phyloP scores from a whole-genome alignment of 108 stramenopile genomes.

The Fragilariopsis cylindrus region DNA sequence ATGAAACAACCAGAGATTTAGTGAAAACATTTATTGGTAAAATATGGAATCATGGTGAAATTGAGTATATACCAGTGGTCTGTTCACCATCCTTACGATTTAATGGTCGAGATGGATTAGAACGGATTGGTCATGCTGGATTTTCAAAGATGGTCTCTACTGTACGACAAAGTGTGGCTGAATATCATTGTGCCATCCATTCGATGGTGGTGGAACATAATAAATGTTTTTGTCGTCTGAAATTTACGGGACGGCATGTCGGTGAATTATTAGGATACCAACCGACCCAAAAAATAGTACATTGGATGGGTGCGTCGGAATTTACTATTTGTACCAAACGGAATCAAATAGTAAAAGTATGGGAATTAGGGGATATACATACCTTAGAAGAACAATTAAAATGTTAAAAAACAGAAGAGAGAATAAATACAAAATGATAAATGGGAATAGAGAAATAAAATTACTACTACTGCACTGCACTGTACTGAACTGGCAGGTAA shows the following conservation, averaged over 20 bases:
- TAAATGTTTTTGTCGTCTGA: constrained; percentile 61
- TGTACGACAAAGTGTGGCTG: constrained; percentile 44
- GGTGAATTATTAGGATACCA: constrained; percentile 51
- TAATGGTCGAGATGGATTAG: constrained; percentile 58
- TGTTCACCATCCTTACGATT: constrained; percentile 52
- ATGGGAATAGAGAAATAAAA: too few species aligned
- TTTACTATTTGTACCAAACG: constrained; percentile 43
- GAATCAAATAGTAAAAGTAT: constrained; percentile 57
- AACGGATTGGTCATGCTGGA: constrained; percentile 60
- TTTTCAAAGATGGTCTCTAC: constrained; percentile 55
- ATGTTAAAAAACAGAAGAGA: not conserved
- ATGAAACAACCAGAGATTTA: constrained; percentile 47
- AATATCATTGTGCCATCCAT: constrained; percentile 67
- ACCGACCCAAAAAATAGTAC: constrained; percentile 48
- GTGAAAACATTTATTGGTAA: constrained; percentile 59
- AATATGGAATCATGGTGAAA: constrained; percentile 67
- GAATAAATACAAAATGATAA: too few species aligned
- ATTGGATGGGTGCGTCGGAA: constrained; percentile 65
- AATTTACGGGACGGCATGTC: constrained; percentile 55
- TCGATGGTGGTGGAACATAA: constrained; percentile 60
- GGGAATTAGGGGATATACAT: constrained; percentile 67
- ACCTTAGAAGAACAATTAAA: constrained; percentile 50
- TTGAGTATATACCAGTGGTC: constrained; percentile 41
- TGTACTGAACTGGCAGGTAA: too few species aligned
- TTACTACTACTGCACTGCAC: too few species aligned